Conservation (phyloP, 805 yeast species). For the Saccharomycodes ludwigii region DNA sequence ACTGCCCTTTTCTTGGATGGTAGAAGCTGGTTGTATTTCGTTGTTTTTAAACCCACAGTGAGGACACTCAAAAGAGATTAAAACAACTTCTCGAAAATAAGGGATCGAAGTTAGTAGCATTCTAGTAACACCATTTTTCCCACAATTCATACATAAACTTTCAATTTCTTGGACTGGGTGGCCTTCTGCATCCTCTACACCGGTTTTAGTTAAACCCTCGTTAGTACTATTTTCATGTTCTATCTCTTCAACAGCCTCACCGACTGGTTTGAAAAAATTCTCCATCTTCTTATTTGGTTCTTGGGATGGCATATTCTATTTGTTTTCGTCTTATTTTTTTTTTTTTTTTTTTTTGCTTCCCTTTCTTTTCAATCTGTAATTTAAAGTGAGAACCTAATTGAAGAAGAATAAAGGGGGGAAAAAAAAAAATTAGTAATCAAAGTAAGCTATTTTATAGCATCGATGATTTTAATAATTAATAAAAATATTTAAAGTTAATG, state of each 20-base stretch:
- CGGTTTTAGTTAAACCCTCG: conserved; percentile 5
- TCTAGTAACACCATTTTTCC: conserved; percentile 67
- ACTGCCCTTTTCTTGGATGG: conserved; percentile 80
- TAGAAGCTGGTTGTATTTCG: conserved; percentile 93
- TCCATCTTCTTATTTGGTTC: conserved; percentile 22
- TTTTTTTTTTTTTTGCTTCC: too few relatives aligned
- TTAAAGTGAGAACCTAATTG: too few relatives aligned
- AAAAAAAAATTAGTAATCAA: too few relatives aligned
- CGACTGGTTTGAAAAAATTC: conserved; percentile 45
- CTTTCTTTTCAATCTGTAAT: too few relatives aligned
- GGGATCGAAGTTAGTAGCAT: conserved; percentile 83
- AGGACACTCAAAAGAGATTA: conserved; percentile 93
- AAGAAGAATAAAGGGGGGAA: too few relatives aligned
- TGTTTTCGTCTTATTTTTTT: too few relatives aligned
- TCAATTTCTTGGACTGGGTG: conserved; percentile 94
- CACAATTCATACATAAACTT: conserved; percentile 91
- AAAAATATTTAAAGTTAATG: too few relatives aligned
- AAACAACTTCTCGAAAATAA: conserved; percentile 74
- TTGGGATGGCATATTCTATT: too few relatives aligned
- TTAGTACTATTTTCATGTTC: conserved; percentile 24
- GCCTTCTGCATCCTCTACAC: conserved; percentile 57
- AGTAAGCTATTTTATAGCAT: too few relatives aligned
- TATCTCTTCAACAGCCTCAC: conserved; percentile 42
- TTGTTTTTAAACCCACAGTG: conserved; percentile 87
- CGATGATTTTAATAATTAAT: too few relatives aligned